Evolutionary conservation across 2,329 filamentous ascomycete genomes (phyloP).

Genomic region (Botryosphaeria agaves): DNA sequence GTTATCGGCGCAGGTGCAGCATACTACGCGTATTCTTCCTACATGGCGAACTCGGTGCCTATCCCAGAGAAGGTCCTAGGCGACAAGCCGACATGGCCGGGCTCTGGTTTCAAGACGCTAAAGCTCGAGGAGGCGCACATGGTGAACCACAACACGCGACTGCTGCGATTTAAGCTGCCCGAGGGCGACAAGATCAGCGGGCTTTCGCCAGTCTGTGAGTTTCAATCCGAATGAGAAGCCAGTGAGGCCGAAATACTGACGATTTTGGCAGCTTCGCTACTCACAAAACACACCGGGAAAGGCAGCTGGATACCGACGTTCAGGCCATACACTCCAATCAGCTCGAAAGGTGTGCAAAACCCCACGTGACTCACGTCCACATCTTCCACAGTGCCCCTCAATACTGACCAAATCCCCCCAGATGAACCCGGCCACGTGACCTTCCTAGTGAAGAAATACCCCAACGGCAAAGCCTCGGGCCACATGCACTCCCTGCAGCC

Average conservation of each 20-base stretch:
- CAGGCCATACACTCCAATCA: slow-evolving; percentile 51
- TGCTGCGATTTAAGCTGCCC: slow-evolving; percentile 37
- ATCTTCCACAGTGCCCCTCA: slow-evolving; percentile 2
- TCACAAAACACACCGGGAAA: slow-evolving; percentile 42
- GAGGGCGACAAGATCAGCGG: slow-evolving; percentile 29
- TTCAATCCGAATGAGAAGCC: neutral
- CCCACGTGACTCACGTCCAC: neutral
- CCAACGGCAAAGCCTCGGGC: slow-evolving; percentile 43
- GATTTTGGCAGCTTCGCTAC: slow-evolving; percentile 29
- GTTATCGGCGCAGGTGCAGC: neutral
- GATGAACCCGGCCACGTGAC: slow-evolving; percentile 43
- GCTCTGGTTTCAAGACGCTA: slow-evolving; percentile 25
- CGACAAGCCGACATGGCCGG: slow-evolving; percentile 4
- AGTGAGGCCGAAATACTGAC: neutral
- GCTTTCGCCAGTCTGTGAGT: slow-evolving; percentile 12
- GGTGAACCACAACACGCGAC: slow-evolving; percentile 43
- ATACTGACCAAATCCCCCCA: no score
- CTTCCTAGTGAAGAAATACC: slow-evolving; percentile 51
- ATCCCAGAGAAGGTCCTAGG: neutral
- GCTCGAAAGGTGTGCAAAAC: slow-evolving; percentile 24
- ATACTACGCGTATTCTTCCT: neutral
- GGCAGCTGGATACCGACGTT: slow-evolving; percentile 40
- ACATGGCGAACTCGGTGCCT: neutral
- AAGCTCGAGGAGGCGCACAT: slow-evolving; percentile 32
- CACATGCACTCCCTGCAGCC: slow-evolving; percentile 49